phyloP scores from a whole-genome alignment of 176 grass and related monocot genomes.

The Thalia dealbata region DNA sequence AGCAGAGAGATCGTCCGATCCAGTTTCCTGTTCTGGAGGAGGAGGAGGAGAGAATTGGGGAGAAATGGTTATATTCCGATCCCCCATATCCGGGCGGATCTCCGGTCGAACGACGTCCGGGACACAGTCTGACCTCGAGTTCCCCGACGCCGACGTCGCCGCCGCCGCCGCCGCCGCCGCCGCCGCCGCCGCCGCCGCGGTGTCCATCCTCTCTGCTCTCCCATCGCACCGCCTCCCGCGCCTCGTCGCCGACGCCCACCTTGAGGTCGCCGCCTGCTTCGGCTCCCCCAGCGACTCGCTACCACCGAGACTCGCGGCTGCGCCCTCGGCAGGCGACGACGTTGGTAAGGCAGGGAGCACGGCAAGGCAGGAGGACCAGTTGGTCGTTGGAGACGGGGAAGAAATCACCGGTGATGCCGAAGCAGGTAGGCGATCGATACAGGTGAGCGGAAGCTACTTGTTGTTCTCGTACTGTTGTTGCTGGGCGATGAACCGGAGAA shows the following conservation, averaged over 20 bases:
- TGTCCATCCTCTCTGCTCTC: constrained; percentile 72
- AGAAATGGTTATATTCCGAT: constrained; percentile 86
- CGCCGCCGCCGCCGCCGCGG: too few species aligned
- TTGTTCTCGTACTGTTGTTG: too few species aligned
- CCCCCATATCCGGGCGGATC: constrained; percentile 68
- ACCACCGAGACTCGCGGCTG: constrained; percentile 14
- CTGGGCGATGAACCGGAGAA: too few species aligned
- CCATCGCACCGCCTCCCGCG: constrained; percentile 69
- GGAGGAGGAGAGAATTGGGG: neutral
- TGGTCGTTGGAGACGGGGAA: too few species aligned
- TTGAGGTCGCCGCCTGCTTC: constrained; percentile 15
- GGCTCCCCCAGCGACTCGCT: constrained; percentile 12
- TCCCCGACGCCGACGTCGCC: constrained; percentile 84
- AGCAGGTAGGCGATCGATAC: too few species aligned
- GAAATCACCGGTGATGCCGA: too few species aligned
- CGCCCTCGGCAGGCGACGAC: constrained; percentile 39
- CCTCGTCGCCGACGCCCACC: constrained; percentile 64
- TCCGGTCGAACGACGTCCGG: constrained; percentile 75
- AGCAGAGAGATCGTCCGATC: neutral
- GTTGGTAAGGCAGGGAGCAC: too few species aligned
- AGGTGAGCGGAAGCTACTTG: too few species aligned
- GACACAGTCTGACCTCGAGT: constrained; percentile 79
- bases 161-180: too few species aligned
- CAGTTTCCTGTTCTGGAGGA: neutral
- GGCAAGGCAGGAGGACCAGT: too few species aligned